Percentiles rank a stretch among this genome's conserved stretches.
Evolutionary conservation across 306 rosid species (phyloP).

Genomic region (Chamaecrista fasciculata): DNA sequence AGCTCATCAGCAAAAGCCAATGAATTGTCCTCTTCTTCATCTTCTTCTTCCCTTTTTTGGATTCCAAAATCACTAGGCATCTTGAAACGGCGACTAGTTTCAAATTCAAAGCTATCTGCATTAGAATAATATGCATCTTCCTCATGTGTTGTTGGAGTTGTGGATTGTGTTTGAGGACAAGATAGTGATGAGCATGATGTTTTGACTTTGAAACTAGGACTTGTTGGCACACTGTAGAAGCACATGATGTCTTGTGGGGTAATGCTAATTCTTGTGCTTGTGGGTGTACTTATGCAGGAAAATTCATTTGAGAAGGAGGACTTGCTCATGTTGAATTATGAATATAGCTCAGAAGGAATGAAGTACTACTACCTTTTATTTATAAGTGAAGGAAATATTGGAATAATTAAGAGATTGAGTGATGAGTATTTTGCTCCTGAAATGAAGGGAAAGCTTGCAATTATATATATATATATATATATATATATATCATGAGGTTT

Average conservation of each 20-base stretch:
- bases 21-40: background rate
- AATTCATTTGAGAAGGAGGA: constrained; percentile 33
- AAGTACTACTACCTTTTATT: background rate
- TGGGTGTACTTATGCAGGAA: constrained; percentile 34
- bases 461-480: constrained; percentile 26
- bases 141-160: constrained; percentile 42
- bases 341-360: too few species aligned
- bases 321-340: constrained; percentile 42
- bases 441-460: constrained; percentile 22
- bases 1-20: constrained; percentile 88
- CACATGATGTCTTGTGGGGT: constrained; percentile 32
- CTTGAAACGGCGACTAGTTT: constrained; percentile 46
- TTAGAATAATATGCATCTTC: constrained; percentile 43
- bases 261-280: constrained; percentile 31
- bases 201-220: constrained; percentile 45
- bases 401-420: constrained; percentile 1
- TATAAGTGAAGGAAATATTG: constrained; percentile 18
- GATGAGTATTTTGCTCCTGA: constrained; percentile 30
- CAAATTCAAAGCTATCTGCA: constrained; percentile 60
- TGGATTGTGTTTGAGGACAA: constrained; percentile 38
- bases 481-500: constrained; percentile 14
- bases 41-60: constrained; percentile 21
- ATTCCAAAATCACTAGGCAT: background rate
- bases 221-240: constrained; percentile 71
- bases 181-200: constrained; percentile 21